Evolutionary conservation across 2,329 filamentous ascomycete species (phyloP), one percentile per base, ranked within the genome.

Genomic region (Neofusicoccum sp.): DNA sequence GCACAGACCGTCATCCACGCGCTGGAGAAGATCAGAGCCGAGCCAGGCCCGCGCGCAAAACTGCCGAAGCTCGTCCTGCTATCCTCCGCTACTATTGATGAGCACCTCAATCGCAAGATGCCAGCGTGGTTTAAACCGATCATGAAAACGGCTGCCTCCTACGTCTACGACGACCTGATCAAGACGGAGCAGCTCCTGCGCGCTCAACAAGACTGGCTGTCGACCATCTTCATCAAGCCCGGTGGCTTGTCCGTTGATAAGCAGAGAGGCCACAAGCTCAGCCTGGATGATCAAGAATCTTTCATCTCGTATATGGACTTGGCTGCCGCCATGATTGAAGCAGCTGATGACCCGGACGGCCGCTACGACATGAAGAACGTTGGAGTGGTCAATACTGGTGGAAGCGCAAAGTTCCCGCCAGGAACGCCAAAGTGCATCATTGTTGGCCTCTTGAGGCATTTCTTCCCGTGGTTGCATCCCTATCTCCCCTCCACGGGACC

Each of bases 31-130:
- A 66, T 62, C 1, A 54, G 76, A 5, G 66, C 65, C 38, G 41
- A 61, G 0, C 34, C 63, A 6, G 7, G 34, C 1, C 43, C 53
- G 1, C 14, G 14, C 0, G 43, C 53, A 3, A 64, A 65, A 4
- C 28, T 73, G 3, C 79, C 79, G 0, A 75, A 75, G 59, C 63
- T 82, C 0, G 65, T 82, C 7, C 64, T 82, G 1, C 74, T 82
- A 16, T 74, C 68, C 4, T 81, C 79, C 0, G 72, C 74, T 4
- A 78, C 72, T 14, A 66, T 80, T 40, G 78, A 81, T 60, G 64
- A 72, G 24, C 65, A 73, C 9, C 68, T 81, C 4, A 67, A 67
- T 14, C 65, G 68, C 24, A 34, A 71, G 24, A 64, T 68, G 61
- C 74, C 76, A 0, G 33, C 11, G 31, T 65, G 63, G 56, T 66